Percentiles rank a stretch among this genome's conserved stretches.
phyloP scores from a whole-genome alignment of 305 asterid genomes.

The Rubia balearica region DNA sequence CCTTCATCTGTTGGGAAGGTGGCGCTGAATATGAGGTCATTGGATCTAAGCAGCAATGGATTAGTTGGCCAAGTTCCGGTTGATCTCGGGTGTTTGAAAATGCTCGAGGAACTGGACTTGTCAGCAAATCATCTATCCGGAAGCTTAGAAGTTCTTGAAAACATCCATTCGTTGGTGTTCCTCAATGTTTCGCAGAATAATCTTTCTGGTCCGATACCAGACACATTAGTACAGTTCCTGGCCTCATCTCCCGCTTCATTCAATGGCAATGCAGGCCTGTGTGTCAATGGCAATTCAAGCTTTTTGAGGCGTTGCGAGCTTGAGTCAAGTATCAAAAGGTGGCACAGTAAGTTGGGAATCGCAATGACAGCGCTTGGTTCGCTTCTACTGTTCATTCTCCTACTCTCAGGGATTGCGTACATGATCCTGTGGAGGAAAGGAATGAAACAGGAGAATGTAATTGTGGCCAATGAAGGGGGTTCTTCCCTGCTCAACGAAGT shows the following conservation, averaged over 20 bases:
- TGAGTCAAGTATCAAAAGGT: constrained; percentile 25
- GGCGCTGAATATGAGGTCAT: constrained; percentile 39
- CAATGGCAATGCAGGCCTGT: constrained; percentile 43
- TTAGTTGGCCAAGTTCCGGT: constrained; percentile 52
- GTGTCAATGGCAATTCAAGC: constrained; percentile 28
- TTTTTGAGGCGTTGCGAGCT: constrained; percentile 34
- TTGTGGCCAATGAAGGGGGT: constrained; percentile 49
- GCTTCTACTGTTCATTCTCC: constrained; percentile 26
- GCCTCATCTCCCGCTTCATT: constrained; percentile 56
- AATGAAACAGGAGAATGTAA: constrained; percentile 20
- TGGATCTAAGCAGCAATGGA: constrained; percentile 62
- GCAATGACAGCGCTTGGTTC: constrained; percentile 41
- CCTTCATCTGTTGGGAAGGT: constrained; percentile 36
- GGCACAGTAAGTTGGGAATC: constrained; percentile 27
- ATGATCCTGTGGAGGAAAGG: constrained; percentile 25
- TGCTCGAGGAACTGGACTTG: constrained; percentile 63
- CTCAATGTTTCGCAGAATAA: constrained; percentile 56
- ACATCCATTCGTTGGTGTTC: constrained; percentile 41
- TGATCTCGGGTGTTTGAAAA: constrained; percentile 43
- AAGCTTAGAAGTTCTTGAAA: constrained; percentile 38
- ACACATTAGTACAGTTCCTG: constrained; percentile 29
- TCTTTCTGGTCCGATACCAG: constrained; percentile 61
- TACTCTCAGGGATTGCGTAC: constrained; percentile 35
- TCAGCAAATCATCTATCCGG: constrained; percentile 67
- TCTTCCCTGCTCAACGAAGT: constrained; percentile 64